Evolutionary conservation across 1,139 yeast genomes (phyloP).

Genomic region (Geotrichum armillariae): DNA sequence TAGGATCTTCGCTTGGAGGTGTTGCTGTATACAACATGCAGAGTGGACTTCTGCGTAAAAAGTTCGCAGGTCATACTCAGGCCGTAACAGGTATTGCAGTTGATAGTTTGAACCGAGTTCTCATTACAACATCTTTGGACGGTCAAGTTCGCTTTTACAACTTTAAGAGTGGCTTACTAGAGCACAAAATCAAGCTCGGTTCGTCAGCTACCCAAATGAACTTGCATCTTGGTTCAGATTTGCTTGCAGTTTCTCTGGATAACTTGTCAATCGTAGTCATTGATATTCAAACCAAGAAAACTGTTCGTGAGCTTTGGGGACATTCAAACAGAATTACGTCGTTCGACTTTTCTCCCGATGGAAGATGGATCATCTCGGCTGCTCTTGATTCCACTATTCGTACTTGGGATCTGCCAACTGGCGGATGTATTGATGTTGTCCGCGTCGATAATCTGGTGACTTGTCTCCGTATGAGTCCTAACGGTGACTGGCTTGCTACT

Average conservation of each 20-base stretch:
- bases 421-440: conserved; percentile 94
- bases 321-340: conserved; percentile 88
- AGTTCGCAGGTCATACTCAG: conserved; percentile 61
- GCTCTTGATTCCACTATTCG: conserved; percentile 85
- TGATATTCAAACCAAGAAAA: conserved; percentile 76
- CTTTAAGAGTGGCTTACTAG: conserved; percentile 62
- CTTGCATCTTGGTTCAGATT: conserved; percentile 78
- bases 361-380: conserved; percentile 89
- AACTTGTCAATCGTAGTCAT: conserved; percentile 81
- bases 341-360: conserved; percentile 90
- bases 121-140: conserved; percentile 87
- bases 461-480: conserved; percentile 74
- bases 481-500: conserved; percentile 90
- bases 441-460: conserved; percentile 78
- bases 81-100: conserved; percentile 87
- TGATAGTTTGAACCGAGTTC: conserved; percentile 84
- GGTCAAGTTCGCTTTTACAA: conserved; percentile 88
- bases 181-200: conserved; percentile 67
- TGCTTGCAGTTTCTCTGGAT: conserved; percentile 83
- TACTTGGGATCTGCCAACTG: conserved; percentile 98
- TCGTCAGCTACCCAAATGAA: conserved; percentile 78
- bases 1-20: conserved; percentile 91
- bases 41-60: conserved; percentile 76
- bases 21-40: conserved; percentile 88
- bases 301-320: conserved; percentile 87